A percentile compares a stretch with the other conserved stretches of the same genome.
Evolutionary conservation across 257 asterid species (phyloP).

Genomic region (Handroanthus guayacan): DNA sequence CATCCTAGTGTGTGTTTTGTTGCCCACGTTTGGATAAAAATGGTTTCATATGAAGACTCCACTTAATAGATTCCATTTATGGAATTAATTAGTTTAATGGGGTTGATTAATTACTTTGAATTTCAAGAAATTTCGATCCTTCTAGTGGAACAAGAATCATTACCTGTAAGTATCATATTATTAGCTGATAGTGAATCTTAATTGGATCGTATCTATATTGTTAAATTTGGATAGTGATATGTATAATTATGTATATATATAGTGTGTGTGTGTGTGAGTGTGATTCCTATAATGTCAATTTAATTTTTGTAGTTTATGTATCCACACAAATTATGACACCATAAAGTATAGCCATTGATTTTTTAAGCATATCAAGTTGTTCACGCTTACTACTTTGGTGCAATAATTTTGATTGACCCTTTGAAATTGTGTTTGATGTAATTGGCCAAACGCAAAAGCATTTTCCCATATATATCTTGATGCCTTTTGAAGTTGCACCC

Average conservation of each 20-base stretch:
- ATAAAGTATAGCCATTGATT: neutral
- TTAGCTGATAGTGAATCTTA: too few relatives aligned
- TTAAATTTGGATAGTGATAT: too few relatives aligned
- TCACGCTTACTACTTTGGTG: neutral
- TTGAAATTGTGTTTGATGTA: neutral
- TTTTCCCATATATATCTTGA: too few relatives aligned
- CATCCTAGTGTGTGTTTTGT: neutral
- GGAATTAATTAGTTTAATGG: neutral
- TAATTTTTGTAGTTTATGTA: too few relatives aligned
- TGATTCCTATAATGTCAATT: too few relatives aligned
- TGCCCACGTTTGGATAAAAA: slow-evolving; percentile 20
- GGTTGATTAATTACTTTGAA: neutral
- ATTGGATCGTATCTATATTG: too few relatives aligned
- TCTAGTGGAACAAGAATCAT: neutral
- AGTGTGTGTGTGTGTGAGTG: too few relatives aligned
- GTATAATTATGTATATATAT: too few relatives aligned
- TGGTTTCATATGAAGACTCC: slow-evolving; percentile 37
- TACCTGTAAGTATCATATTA: neutral
- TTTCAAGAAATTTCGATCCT: neutral
- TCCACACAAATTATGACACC: neutral
- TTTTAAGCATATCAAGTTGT: neutral
- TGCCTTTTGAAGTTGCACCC: neutral
- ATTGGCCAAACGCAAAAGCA: neutral
- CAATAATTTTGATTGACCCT: neutral
- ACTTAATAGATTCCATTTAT: neutral